Base-by-base conservation (phyloP, 2,329 filamentous ascomycete species). In the Colletotrichum sp. region DNA sequence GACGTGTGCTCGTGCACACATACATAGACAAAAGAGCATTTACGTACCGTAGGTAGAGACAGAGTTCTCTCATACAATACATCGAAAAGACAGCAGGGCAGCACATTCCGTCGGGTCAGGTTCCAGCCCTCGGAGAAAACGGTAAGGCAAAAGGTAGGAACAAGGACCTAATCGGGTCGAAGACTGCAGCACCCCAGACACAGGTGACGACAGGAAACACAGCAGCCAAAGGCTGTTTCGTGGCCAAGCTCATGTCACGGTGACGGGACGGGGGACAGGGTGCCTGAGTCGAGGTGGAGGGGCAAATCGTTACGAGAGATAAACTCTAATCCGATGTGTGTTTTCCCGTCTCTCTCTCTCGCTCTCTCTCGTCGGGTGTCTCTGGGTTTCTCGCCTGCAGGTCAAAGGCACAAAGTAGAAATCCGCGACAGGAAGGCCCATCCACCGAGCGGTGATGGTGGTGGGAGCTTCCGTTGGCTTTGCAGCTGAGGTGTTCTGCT, bases 211-310 rank as follows among this genome's bases (percentile, higher is more conserved):
- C 69, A 73, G 73, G 57, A 75, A 73, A 65, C 69, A 60, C 57
- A 68, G 63, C 48, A 68, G 22, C 12, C 34, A 39, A 59, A 69
- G 57, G 74, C 39, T 75, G 73, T 73, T 64, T 67, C 70, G 70
- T 36, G 32, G 59, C 32, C 73, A 75, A 73, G 59, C 70, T 73
- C 65, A 69, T 74, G 74, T 69, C 64, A 76, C 44, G 44, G 59
- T 60, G 70, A 69, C 70, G 70, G 70, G 73, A 65, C 70, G 28
- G 27, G 64, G 70, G 22, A 36, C 55, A 28, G 32, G 68, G 52
- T 48, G 28, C 65, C 48, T 67, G 72, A 75, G 72, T 75, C 72
- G 72, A 75, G 68, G 61, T 61, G 72, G 72, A 74, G 68, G 72
- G 72, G 72, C 16, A 75, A 44, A 71, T 61, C 52, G 72, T 74